phyloP scores from a whole-genome alignment of 2,329 filamentous ascomycete genomes.

The Chaetomiaceae sp. region DNA sequence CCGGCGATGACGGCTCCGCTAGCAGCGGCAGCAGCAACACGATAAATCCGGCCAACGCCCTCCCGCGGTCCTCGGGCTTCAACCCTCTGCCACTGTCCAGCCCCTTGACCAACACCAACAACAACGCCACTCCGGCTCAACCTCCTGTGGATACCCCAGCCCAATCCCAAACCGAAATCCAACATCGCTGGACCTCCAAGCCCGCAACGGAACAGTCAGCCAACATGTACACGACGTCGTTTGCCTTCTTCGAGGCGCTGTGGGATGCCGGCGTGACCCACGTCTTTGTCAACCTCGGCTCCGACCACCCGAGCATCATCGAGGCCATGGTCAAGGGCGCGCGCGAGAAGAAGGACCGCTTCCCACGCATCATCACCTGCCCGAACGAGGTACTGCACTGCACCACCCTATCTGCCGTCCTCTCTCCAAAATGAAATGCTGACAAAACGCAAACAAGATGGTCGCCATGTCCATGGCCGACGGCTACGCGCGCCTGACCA shows the following conservation, averaged over 20 bases:
- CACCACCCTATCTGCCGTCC: background rate
- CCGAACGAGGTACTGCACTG: conserved; percentile 57
- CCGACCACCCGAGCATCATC: conserved; percentile 64
- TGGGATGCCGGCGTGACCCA: conserved; percentile 63
- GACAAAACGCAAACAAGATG: conserved; percentile 43
- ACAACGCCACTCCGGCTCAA: background rate
- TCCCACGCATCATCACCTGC: conserved; percentile 66
- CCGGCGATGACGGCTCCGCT: background rate
- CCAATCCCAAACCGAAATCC: background rate
- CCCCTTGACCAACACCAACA: background rate
- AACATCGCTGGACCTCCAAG: conserved; percentile 12
- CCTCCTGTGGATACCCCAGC: background rate
- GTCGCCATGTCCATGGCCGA: conserved; percentile 72
- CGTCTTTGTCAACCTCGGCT: conserved; percentile 56
- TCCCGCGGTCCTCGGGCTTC: background rate
- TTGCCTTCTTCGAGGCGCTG: conserved; percentile 76
- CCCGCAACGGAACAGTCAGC: conserved; percentile 6
- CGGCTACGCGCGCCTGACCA: conserved; percentile 63
- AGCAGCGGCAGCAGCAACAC: background rate
- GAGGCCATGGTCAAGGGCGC: conserved; percentile 72
- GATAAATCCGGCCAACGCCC: background rate
- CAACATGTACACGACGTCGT: conserved; percentile 66
- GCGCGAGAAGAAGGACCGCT: conserved; percentile 55
- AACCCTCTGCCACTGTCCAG: background rate
- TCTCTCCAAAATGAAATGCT: too few relatives aligned